Conservation (phyloP, 441 rosid genomes). For the Populus hybrid region DNA sequence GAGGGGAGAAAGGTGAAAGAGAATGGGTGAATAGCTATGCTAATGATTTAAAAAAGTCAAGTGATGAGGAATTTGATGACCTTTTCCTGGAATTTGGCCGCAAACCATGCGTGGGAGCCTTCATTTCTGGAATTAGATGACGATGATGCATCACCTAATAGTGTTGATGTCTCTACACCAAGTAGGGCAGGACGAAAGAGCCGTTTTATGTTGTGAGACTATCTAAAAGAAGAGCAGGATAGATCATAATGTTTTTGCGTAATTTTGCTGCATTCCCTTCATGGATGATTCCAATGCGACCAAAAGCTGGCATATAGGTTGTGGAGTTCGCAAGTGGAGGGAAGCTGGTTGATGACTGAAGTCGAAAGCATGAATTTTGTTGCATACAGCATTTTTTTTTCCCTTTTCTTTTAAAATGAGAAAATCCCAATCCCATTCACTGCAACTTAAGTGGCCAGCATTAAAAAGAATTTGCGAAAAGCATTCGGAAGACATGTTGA, state of each 20-base stretch:
- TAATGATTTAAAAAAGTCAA: conserved; percentile 18
- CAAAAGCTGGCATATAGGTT: neutral
- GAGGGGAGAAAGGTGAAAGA: conserved; percentile 10
- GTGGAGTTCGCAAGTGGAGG: too few relatives aligned
- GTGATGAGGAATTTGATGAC: conserved; percentile 50
- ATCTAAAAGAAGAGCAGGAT: conserved; percentile 39
- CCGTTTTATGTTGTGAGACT: conserved; percentile 26
- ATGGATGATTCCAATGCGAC: neutral
- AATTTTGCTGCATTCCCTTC: neutral
- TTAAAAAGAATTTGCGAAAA: too few relatives aligned
- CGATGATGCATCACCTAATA: conserved; percentile 33
- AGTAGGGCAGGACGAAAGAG: conserved; percentile 26
- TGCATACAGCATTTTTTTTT: neutral
- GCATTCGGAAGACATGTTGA: too few relatives aligned
- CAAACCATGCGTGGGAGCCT: conserved; percentile 38
- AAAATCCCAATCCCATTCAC: too few relatives aligned
- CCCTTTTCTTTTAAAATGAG: too few relatives aligned
- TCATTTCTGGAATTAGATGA: conserved; percentile 51
- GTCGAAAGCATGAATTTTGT: neutral
- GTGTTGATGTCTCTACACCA: conserved; percentile 37
- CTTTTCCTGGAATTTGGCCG: conserved; percentile 42
- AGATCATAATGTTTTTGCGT: conserved; percentile 27
- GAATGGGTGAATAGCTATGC: conserved; percentile 21
- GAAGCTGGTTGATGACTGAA: neutral
- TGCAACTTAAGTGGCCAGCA: too few relatives aligned